phyloP scores from a whole-genome alignment of 352 stramenopile species.

The Phytophthora macrochlamydospora region DNA sequence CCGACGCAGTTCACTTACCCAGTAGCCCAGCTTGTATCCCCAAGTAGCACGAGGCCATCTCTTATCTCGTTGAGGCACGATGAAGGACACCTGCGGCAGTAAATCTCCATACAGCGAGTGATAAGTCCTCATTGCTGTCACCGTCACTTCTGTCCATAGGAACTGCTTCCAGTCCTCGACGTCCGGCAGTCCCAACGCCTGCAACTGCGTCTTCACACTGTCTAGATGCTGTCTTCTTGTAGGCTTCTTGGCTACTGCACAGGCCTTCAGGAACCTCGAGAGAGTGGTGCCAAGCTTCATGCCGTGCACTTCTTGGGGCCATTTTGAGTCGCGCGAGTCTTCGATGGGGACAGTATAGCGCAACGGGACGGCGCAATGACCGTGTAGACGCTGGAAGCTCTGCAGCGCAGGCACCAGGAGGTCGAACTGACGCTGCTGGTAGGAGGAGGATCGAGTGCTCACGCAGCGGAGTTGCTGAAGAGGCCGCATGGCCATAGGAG shows the following conservation, averaged over 20 bases:
- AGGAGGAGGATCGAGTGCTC: constrained; percentile 8
- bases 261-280: constrained; percentile 44
- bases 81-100: constrained; percentile 41
- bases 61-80: constrained; percentile 23
- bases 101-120: constrained; percentile 31
- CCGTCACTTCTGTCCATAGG: constrained; percentile 39
- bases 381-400: constrained; percentile 30
- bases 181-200: constrained; percentile 22
- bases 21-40: constrained; percentile 53
- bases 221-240: constrained; percentile 15
- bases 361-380: constrained; percentile 39
- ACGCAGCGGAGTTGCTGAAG: constrained; percentile 10
- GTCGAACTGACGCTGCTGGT: constrained; percentile 34
- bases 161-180: constrained; percentile 41
- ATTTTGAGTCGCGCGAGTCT: constrained; percentile 2
- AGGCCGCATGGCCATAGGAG: background rate
- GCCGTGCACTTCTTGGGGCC: constrained; percentile 33
- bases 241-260: constrained; percentile 26
- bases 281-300: constrained; percentile 53
- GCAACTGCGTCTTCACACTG: constrained; percentile 21
- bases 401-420: constrained; percentile 31
- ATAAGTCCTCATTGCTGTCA: constrained; percentile 35
- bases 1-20: constrained; percentile 42
- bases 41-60: constrained; percentile 38
- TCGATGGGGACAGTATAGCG: constrained; percentile 35